phyloP scores from a whole-genome alignment of 257 asterid species.

The Craterostigma plantagineum region DNA sequence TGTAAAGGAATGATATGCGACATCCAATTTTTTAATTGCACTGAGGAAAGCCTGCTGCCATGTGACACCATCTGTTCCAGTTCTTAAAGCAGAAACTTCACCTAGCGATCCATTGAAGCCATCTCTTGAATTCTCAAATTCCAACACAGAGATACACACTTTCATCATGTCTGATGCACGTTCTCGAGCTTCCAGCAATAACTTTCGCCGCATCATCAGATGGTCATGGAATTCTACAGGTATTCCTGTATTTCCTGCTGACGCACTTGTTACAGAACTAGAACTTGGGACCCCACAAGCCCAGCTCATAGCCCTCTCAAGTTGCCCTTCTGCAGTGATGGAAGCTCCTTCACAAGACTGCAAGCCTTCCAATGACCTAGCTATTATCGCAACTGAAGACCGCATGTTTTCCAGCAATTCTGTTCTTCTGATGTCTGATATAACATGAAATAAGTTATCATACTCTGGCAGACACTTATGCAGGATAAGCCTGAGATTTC shows the following conservation, averaged over 20 bases:
- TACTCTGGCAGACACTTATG: constrained; percentile 38
- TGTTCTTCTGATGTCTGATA: constrained; percentile 54
- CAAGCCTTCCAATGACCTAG: constrained; percentile 63
- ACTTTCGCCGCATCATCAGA: constrained; percentile 43
- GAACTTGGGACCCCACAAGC: constrained; percentile 94
- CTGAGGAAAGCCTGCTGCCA: constrained; percentile 80
- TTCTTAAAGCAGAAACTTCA: constrained; percentile 32
- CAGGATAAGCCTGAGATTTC: constrained; percentile 36
- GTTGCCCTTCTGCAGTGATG: constrained; percentile 82
- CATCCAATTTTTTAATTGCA: constrained; percentile 58
- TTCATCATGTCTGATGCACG: constrained; percentile 69
- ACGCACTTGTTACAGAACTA: constrained; percentile 30
- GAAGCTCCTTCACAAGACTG: constrained; percentile 75
- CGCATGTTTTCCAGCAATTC: constrained; percentile 55
- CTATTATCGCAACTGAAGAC: constrained; percentile 52
- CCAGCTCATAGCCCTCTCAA: constrained; percentile 99
- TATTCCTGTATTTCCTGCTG: constrained; percentile 60
- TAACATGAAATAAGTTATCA: constrained; percentile 43
- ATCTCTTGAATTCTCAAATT: constrained; percentile 92
- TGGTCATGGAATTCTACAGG: constrained; percentile 85
- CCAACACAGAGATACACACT: constrained; percentile 68
- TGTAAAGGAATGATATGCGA: constrained; percentile 63
- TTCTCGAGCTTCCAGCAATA: constrained; percentile 60
- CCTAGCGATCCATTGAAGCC: too few species aligned
- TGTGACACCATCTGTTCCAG: constrained; percentile 51